phyloP scores from a whole-genome alignment of 2,329 filamentous ascomycete genomes.

The Exserohilum rostratum region DNA sequence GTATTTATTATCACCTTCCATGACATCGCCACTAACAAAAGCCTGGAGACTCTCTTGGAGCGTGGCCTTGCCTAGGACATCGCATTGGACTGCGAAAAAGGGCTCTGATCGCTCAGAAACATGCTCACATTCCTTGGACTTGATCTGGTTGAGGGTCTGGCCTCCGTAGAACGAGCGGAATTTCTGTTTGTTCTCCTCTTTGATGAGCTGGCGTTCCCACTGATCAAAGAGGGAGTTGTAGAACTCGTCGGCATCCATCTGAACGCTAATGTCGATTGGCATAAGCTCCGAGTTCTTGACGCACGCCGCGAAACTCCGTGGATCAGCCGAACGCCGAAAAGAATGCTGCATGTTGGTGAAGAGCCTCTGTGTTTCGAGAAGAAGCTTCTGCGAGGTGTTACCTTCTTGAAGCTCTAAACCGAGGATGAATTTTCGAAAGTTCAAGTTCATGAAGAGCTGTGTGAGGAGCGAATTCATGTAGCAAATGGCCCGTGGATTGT shows the following conservation, averaged over 20 bases:
- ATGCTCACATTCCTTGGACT: conserved; percentile 91
- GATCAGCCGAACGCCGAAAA: conserved; percentile 74
- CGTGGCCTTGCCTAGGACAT: conserved; percentile 88
- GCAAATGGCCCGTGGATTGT: conserved; percentile 93
- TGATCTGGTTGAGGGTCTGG: conserved; percentile 90
- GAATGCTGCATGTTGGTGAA: conserved; percentile 89
- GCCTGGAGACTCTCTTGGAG: conserved; percentile 88
- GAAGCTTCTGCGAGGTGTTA: conserved; percentile 66
- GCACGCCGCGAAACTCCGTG: conserved; percentile 71
- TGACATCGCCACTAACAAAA: conserved; percentile 94
- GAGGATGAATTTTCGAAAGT: conserved; percentile 86
- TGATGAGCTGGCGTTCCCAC: conserved; percentile 80
- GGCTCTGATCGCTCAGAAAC: conserved; percentile 89
- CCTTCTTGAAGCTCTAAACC: conserved; percentile 59
- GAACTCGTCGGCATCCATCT: conserved; percentile 99
- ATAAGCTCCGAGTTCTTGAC: conserved; percentile 84
- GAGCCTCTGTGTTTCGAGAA: conserved; percentile 78
- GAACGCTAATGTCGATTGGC: conserved; percentile 81
- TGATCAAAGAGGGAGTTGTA: conserved; percentile 93
- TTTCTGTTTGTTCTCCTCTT: conserved; percentile 68
- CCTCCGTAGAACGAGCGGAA: conserved; percentile 90
- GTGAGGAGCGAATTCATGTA: conserved; percentile 95
- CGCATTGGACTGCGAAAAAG: conserved; percentile 93
- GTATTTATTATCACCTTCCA: conserved; percentile 99
- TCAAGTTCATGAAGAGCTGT: conserved; percentile 93